Base-by-base conservation (phyloP, 257 asterid genomes). In the Eustoma russellianum region DNA sequence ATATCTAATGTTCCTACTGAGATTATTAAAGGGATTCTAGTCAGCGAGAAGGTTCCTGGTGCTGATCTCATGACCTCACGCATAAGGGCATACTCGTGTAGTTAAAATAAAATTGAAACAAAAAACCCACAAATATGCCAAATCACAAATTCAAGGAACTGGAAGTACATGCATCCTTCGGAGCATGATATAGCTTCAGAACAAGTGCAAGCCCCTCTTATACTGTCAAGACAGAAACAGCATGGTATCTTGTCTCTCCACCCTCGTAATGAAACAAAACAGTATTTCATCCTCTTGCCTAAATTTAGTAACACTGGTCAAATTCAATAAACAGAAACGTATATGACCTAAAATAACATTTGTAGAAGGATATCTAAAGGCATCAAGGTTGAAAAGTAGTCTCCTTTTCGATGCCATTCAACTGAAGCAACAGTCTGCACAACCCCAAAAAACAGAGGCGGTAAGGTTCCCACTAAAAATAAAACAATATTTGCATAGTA, bases 361-460 rank as follows among this genome's bases (percentile, higher is more conserved):
- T 50, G 47, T 14, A 62, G 79, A 88, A 92, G 98, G 98, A 92
- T 88, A 92, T 92, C 98, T 82, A 81, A 66, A 30, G 98, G 97
- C 90, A 83, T 74, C 45, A 87, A 83, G 24, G 90, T 72, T 38
- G 98, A 82, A 62, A 92, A 77, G 76, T 87, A 88, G 72, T 88
- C 97, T 69, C 98, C 98, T 73, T 76, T 84, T 38, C 98, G 94
- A 72, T 92, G 97, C 98, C 98, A 92, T 56, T 88, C 97, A 64
- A 92, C 83, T 56, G 91, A 85, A 49, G 86, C 72, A 34, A 92
- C 97, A 56, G 84, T 52, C 98, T 92, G 94, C 78, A 57, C 12
- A 70, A 68, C 45, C 59, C 65, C 66, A 63, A 17, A 55, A 55
- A 62, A 17, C 38, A 28, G 35, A 67, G 65, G 30, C 24, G 41